These are phyloP conservation scores for Panaeolus cyanescens DNA, from an alignment of 768 basidiomycete genomes.

Conservation along the genomic window DNA sequence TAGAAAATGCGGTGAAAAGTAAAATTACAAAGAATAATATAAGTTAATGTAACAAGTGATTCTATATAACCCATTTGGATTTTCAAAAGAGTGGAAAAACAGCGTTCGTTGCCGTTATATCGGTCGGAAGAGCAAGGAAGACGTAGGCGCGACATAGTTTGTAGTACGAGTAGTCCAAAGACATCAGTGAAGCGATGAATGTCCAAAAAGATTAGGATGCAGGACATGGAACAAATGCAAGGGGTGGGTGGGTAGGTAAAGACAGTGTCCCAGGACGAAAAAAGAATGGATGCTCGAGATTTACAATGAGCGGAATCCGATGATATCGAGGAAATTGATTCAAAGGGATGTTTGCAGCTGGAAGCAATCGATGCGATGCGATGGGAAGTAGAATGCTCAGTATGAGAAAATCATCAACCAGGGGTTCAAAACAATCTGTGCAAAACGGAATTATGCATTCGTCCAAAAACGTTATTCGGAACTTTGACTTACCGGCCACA, in stretches of 20 bases:
- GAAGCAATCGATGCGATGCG: background rate
- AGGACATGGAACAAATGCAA: slow-evolving; percentile 5
- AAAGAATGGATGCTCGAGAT: background rate
- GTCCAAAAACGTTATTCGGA: background rate
- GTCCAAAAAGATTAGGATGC: slow-evolving; percentile 11
- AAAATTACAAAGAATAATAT: background rate
- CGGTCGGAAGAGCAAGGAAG: background rate
- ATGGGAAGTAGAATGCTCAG: slow-evolving; percentile 13
- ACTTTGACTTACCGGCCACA: slow-evolving; percentile 65
- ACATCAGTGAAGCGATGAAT: background rate
- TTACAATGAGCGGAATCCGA: background rate
- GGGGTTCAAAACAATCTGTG: slow-evolving; percentile 80
- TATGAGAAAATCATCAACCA: slow-evolving; percentile 87
- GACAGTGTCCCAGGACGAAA: slow-evolving; percentile 16
- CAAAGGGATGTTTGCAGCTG: background rate
- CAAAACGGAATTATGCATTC: slow-evolving; percentile 8
- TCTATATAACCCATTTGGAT: background rate
- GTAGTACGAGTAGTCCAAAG: slow-evolving; percentile 3
- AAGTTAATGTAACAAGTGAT: background rate
- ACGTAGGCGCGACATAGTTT: background rate
- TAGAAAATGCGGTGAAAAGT: background rate
- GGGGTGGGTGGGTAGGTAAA: slow-evolving; percentile 14
- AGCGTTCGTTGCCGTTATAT: background rate
- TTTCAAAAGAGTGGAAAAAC: background rate
- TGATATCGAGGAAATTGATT: background rate